phyloP scores from a whole-genome alignment of 2,329 filamentous ascomycete genomes.

The Hymenoscyphus repandus region DNA sequence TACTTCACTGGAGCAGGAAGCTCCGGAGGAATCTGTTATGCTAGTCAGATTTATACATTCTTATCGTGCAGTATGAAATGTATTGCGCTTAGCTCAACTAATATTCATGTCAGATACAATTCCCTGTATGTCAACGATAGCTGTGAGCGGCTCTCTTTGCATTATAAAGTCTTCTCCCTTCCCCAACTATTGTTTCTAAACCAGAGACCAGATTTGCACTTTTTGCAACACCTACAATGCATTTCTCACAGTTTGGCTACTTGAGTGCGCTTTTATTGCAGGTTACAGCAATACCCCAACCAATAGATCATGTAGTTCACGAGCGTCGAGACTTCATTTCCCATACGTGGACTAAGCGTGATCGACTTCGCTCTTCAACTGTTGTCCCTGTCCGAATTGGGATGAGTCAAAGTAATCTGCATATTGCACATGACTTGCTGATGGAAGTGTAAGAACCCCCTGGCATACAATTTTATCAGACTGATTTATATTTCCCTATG shows the following conservation, averaged over 20 bases:
- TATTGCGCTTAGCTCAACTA: not conserved
- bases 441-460: conserved; percentile 32
- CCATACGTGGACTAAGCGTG: conserved; percentile 17
- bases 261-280: conserved; percentile 11
- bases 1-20: no score
- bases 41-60: no score
- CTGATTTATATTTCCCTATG: not conserved
- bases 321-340: conserved; percentile 17
- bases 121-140: no score
- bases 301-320: conserved; percentile 18
- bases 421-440: conserved; percentile 38
- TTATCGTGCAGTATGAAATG: no score
- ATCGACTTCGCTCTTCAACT: conserved; percentile 8
- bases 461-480: not conserved
- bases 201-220: not conserved
- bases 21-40: no score
- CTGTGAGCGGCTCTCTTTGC: not conserved
- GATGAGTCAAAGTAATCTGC: conserved; percentile 41
- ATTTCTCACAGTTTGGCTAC: conserved; percentile 13
- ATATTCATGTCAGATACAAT: not conserved
- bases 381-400: conserved; percentile 33
- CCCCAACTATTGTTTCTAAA: not conserved
- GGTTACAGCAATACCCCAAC: conserved; percentile 13
- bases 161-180: not conserved
- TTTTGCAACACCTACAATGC: conserved; percentile 10